Evolutionary conservation across 495 filamentous ascomycete species (phyloP), one percentile per base, ranked within the genome.

Genomic region (Chaetomidium leptoderma): DNA sequence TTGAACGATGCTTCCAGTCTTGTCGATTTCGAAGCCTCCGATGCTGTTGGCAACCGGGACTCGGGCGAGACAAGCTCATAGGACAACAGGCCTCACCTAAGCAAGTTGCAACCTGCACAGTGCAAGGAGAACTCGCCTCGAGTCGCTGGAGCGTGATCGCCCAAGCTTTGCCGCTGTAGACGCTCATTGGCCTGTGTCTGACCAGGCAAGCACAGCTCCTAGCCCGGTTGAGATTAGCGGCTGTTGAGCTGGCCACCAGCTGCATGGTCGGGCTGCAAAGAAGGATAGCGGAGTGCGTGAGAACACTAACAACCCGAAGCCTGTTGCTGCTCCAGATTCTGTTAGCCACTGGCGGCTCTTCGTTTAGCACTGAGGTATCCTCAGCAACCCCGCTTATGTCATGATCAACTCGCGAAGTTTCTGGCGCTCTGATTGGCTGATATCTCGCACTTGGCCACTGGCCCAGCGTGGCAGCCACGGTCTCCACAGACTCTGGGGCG

Each of bases 211-310:
- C 46, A 65, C 58, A 54, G 40, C 53, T 57, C 57, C 55, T 65
- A 62, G 63, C 67, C 64, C 57, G 45, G 63, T 71, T 65, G 51
- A 57, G 58, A 48, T n/a, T 21, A 42, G 27, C 26, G 53, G 44
- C 37, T 52, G 55, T 43, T 59, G 57, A 57, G 68, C 64, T 63
- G 70, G 53, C 62, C 35, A 49, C 39, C 8, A 27, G 26, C 39
- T 19, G n/a, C 40, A 11, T 23, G 26, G 2, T 4, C 0, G 7
- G 10, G 26, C 0, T 4, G 2, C 16, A 8, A 0, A 14, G 0
- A 7, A 5, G 0, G 0, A 0, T 24, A 37, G 9, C 47, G 26
- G 11, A 1, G 4, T 0, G 19, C 13, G 47, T 24, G 21, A 26
- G 7, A 1, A 2, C 21, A 26, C 30, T 37, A 51, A 51, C 32